Percentiles rank a stretch among this genome's conserved stretches.
Conservation (phyloP, 305 asterid species). For the Fraxinus ornus region DNA sequence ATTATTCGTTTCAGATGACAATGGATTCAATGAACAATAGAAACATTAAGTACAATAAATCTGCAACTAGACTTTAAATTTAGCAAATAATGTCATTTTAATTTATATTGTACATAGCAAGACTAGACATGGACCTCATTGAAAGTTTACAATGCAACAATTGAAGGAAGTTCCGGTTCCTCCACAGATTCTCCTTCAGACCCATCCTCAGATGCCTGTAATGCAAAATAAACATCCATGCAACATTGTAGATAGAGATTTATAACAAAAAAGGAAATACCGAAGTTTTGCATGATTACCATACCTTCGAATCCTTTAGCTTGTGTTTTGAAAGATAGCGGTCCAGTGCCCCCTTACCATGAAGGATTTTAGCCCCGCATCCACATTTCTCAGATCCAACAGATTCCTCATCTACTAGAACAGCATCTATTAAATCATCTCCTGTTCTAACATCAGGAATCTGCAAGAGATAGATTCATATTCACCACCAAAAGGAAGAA, state of each 20-base stretch:
- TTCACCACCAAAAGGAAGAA: constrained; percentile 4
- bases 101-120: constrained; percentile 48
- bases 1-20: background rate
- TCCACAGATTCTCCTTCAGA: constrained; percentile 71
- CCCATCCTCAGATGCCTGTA: constrained; percentile 52
- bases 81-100: constrained; percentile 23
- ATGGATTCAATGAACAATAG: constrained; percentile 24
- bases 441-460: constrained; percentile 88
- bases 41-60: constrained; percentile 31
- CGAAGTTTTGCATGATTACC: background rate
- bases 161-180: constrained; percentile 90
- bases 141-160: constrained; percentile 65
- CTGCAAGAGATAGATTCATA: constrained; percentile 33
- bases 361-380: constrained; percentile 73
- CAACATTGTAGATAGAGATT: background rate
- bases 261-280: background rate
- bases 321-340: constrained; percentile 51
- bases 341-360: constrained; percentile 71
- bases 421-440: constrained; percentile 76
- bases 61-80: constrained; percentile 31
- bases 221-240: background rate
- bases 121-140: constrained; percentile 22
- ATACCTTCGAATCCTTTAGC: constrained; percentile 60
- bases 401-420: constrained; percentile 72
- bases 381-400: constrained; percentile 51